These are phyloP conservation scores for Xylariaceae sp. DNA, from an alignment of 2,329 filamentous ascomycete species.

Conservation along the genomic window DNA sequence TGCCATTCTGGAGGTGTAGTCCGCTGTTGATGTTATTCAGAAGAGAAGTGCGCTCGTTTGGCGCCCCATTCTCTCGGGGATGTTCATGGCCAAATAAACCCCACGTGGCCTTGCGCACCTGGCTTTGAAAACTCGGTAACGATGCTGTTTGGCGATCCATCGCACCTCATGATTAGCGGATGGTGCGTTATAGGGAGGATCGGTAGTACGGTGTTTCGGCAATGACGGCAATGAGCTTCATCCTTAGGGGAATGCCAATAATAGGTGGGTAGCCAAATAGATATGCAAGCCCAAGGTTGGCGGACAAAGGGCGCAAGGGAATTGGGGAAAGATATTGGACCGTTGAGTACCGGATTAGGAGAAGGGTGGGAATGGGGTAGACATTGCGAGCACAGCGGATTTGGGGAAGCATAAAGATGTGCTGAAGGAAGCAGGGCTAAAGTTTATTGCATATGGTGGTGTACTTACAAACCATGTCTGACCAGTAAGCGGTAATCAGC, in stretches of 20 bases:
- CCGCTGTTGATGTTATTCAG: conserved; percentile 29
- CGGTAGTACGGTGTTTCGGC: background rate
- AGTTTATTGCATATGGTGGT: too few species aligned
- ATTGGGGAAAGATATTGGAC: background rate
- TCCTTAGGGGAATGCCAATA: conserved; percentile 1
- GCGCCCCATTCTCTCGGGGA: conserved; percentile 33
- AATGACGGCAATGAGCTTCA: conserved; percentile 8
- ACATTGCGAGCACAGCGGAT: too few species aligned
- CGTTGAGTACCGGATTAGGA: background rate
- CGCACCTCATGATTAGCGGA: conserved; percentile 38
- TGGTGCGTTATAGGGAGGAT: conserved; percentile 11
- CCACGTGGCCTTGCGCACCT: conserved; percentile 35
- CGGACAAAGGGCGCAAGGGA: conserved; percentile 11
- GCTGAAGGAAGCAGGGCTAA: too few species aligned
- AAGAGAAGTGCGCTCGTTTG: conserved; percentile 37
- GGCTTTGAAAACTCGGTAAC: conserved; percentile 36
- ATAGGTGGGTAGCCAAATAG: background rate
- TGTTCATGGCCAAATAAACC: conserved; percentile 15
- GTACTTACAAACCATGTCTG: too few species aligned
- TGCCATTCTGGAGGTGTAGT: conserved; percentile 28
- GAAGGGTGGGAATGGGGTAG: background rate
- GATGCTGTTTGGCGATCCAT: conserved; percentile 39
- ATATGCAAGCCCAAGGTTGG: background rate
- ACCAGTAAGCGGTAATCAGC: too few species aligned
- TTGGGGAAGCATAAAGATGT: too few species aligned